Base-by-base conservation (phyloP, 805 yeast genomes). In the Candida takata region DNA sequence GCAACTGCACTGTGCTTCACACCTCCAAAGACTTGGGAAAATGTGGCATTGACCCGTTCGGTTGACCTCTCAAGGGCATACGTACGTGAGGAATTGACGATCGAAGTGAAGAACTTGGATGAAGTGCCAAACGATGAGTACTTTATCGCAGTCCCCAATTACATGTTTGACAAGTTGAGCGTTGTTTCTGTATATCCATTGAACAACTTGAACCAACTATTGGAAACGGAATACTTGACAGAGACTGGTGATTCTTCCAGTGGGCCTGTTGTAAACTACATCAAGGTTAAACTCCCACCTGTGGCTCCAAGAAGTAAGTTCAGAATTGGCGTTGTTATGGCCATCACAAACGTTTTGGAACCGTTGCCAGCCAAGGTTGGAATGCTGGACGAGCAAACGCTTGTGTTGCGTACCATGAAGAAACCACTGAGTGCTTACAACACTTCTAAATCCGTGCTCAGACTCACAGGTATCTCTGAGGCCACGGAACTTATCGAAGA, bases 41-140 rank as follows among this genome's bases (percentile, higher is more conserved):
- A 85, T 57, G 51, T 61, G 23, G 68, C 74, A 21, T 68, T 73
- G 44, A 55, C 61, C 11, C 75, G 84, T 45, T 55, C 68, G 8
- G 50, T 85, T 25, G 95, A 86, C 49, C 68, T 87, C 33, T 53
- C 72, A 21, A 74, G 72, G 44, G 62, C 87, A 3, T 87, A 80
- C 55, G 69, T 76, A 28, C 74, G 73, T 45, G 94, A 82, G 53
- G 64, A 70, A 18, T 60, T 68, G 40, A 57, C 69, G n/a, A 52
- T 86, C 28, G 70, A 64, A 33, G 67, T 77, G 27, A 70, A 60
- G 47, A 90, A 88, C 62, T 58, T 70, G 25, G 86, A 68, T 17
- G 38, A 59, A 4, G 60, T 58, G 26, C 82, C 92, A 7, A 65
- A 64, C 37, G 51, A 55, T 28, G 70, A 62, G 36, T 88, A 86